Evolutionary conservation across 1,284 basidiomycete species (phyloP).

Genomic region (Trichosporon inkin): DNA sequence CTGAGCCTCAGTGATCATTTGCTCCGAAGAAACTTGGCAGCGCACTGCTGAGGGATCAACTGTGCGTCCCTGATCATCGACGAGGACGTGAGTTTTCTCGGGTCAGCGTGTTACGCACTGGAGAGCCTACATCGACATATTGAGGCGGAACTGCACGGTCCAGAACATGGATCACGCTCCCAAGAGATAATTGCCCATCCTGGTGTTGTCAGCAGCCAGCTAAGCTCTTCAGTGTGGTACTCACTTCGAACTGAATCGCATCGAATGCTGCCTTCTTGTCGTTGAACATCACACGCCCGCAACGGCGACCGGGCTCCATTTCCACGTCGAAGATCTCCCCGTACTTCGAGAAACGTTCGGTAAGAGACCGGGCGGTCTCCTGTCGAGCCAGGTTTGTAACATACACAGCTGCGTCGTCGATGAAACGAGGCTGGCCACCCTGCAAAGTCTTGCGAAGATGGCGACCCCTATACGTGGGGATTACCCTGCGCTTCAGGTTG

Average conservation of each 20-base stretch:
- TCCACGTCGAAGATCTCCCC: slow-evolving; percentile 39
- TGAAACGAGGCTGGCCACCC: slow-evolving; percentile 19
- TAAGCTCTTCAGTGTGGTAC: background rate
- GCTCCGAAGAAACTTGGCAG: too few species aligned
- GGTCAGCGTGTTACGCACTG: background rate
- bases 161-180: slow-evolving; percentile 32
- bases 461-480: slow-evolving; percentile 32
- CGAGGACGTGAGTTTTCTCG: slow-evolving; percentile 26
- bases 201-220: slow-evolving; percentile 2
- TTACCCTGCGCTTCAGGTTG: slow-evolving; percentile 15
- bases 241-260: slow-evolving; percentile 36
- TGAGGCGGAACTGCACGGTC: slow-evolving; percentile 28
- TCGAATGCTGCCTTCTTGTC: slow-evolving; percentile 19
- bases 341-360: slow-evolving; percentile 34
- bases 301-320: slow-evolving; percentile 22
- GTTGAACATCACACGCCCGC: slow-evolving; percentile 35
- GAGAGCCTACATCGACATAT: slow-evolving; percentile 33
- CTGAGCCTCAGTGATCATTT: too few species aligned
- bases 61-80: slow-evolving; percentile 29
- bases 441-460: slow-evolving; percentile 21
- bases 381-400: slow-evolving; percentile 13
- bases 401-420: slow-evolving; percentile 37
- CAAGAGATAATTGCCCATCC: slow-evolving; percentile 31
- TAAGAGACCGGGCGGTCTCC: slow-evolving; percentile 28
- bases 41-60: too few species aligned